Conservation (phyloP, 1,284 basidiomycete genomes). For the Cutaneotrichosporon mucoides region DNA sequence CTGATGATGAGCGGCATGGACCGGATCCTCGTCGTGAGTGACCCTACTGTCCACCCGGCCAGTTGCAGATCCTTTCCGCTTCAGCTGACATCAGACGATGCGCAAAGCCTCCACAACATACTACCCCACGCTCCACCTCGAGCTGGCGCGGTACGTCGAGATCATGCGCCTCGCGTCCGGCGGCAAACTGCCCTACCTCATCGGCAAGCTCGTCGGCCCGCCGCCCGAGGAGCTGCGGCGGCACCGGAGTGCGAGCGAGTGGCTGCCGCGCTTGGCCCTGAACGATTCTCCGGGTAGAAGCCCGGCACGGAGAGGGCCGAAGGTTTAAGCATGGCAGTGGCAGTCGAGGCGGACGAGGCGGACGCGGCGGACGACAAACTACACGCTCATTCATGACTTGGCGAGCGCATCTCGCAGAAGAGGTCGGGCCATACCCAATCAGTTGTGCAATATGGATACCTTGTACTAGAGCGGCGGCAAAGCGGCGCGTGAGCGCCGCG, state of each 20-base stretch:
- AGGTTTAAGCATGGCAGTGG: background rate
- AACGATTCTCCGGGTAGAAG: background rate
- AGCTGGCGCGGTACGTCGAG: slow-evolving; percentile 76
- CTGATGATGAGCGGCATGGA: slow-evolving; percentile 84
- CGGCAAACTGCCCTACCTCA: slow-evolving; percentile 40
- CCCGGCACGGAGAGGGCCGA: background rate
- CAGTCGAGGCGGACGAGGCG: no score
- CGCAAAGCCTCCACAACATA: slow-evolving; percentile 88
- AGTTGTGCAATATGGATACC: slow-evolving; percentile 21
- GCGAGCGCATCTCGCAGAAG: background rate
- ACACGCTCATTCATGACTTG: background rate
- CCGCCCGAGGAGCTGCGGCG: slow-evolving; percentile 36
- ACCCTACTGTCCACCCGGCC: background rate
- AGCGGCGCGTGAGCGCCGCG: no score
- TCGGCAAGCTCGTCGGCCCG: slow-evolving; percentile 42
- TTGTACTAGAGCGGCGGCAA: background rate
- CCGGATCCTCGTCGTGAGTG: slow-evolving; percentile 49
- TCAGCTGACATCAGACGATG: slow-evolving; percentile 60
- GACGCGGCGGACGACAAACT: background rate
- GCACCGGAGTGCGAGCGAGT: slow-evolving; percentile 14
- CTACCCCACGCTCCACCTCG: slow-evolving; percentile 86
- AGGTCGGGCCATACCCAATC: slow-evolving; percentile 3
- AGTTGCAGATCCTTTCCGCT: background rate
- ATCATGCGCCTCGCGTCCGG: slow-evolving; percentile 51
- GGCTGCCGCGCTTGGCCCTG: slow-evolving; percentile 11